A percentile compares a stretch with the other conserved stretches of the same genome.
These are phyloP conservation scores for Allantophomopsis cytisporea DNA, from an alignment of 2,329 filamentous ascomycete species.

Conservation along the genomic window DNA sequence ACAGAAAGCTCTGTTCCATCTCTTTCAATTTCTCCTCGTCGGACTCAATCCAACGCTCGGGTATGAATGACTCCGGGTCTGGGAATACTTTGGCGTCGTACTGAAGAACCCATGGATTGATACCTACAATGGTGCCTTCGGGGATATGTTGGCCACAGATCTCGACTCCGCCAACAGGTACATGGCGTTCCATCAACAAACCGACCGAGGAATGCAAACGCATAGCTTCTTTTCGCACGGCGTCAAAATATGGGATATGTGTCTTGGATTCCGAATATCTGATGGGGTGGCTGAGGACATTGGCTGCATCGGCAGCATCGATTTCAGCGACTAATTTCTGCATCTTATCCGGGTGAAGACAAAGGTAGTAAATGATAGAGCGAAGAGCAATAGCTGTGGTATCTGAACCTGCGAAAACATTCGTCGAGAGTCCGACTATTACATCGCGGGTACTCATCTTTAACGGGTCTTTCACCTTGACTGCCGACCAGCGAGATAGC, in stretches of 20 bases:
- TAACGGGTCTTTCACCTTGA: constrained; percentile 20
- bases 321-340: constrained; percentile 19
- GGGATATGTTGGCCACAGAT: constrained; percentile 16
- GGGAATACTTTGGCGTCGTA: constrained; percentile 18
- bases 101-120: constrained; percentile 23
- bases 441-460: constrained; percentile 20
- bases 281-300: background rate
- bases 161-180: constrained; percentile 13
- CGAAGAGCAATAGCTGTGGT: constrained; percentile 26
- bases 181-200: constrained; percentile 27
- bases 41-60: constrained; percentile 25
- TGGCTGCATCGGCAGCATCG: constrained; percentile 11
- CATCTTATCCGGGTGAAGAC: constrained; percentile 16
- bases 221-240: constrained; percentile 24
- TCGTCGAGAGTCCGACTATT: constrained; percentile 1
- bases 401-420: constrained; percentile 19
- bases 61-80: constrained; percentile 22
- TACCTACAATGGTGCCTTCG: constrained; percentile 15
- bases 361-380: constrained; percentile 23
- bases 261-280: background rate
- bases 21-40: constrained; percentile 4
- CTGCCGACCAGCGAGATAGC: constrained; percentile 16
- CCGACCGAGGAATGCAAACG: constrained; percentile 24
- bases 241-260: background rate
- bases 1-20: constrained; percentile 1